phyloP scores from a whole-genome alignment of 257 asterid genomes.

The Gentiana macrophylla region DNA sequence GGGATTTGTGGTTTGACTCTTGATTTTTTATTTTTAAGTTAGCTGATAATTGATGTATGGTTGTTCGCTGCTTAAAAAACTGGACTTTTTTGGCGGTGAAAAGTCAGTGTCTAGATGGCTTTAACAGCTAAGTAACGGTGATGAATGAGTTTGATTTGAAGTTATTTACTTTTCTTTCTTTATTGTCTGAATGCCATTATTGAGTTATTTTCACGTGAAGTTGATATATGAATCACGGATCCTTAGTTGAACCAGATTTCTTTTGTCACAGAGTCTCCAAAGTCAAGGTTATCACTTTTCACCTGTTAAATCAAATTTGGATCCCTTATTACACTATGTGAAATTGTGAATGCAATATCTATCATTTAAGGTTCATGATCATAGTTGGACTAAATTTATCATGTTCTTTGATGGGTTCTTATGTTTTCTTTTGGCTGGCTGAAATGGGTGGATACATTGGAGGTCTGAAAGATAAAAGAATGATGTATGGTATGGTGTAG shows the following conservation, averaged over 20 bases:
- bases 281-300: too few relatives aligned
- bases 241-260: neutral
- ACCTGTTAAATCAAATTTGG: too few relatives aligned
- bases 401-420: too few relatives aligned
- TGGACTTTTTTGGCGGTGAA: constrained; percentile 15
- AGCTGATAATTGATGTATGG: constrained; percentile 1
- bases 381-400: too few relatives aligned
- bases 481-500: too few relatives aligned
- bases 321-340: too few relatives aligned
- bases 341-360: too few relatives aligned
- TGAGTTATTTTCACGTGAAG: neutral
- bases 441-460: too few relatives aligned
- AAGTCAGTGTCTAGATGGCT: constrained; percentile 17
- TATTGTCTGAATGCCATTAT: constrained; percentile 1
- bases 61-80: neutral
- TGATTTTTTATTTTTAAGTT: neutral
- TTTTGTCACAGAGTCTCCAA: too few relatives aligned
- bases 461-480: too few relatives aligned
- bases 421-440: too few relatives aligned
- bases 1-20: constrained; percentile 13
- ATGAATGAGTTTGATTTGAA: constrained; percentile 9
- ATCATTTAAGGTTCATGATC: too few relatives aligned
- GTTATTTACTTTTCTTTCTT: neutral
- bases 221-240: neutral
- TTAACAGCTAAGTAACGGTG: neutral